phyloP scores from a whole-genome alignment of 257 asterid species.

The Solanum pinnatisectum region DNA sequence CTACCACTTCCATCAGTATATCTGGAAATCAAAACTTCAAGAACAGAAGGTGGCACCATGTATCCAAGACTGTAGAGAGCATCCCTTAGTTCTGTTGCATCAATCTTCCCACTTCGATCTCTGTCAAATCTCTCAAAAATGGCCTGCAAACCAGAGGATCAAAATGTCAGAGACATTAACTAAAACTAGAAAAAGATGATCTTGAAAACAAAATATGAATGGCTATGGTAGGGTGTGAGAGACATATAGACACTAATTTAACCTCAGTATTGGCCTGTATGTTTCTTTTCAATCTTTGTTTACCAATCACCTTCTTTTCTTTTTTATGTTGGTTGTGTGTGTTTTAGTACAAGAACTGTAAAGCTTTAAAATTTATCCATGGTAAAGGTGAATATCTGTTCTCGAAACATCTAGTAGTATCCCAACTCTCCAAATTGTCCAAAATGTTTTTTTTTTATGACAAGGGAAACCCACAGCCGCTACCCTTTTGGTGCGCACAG shows the following conservation, averaged over 20 bases:
- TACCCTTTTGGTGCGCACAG: no score
- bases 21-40: constrained; percentile 66
- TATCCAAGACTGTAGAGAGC: constrained; percentile 73
- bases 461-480: rapidly evolving
- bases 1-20: constrained; percentile 59
- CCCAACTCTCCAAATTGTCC: neutral
- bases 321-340: neutral
- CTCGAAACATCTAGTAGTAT: neutral
- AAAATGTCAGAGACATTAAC: neutral
- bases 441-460: no score
- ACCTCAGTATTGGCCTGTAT: neutral
- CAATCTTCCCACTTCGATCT: constrained; percentile 78
- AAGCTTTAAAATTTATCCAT: neutral
- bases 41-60: constrained; percentile 62
- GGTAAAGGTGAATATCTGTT: neutral
- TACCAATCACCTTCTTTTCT: neutral
- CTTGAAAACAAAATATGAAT: neutral
- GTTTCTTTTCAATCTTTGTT: neutral
- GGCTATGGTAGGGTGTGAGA: neutral
- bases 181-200: neutral
- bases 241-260: neutral
- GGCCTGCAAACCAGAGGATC: constrained; percentile 26
- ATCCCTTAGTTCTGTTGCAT: constrained; percentile 64
- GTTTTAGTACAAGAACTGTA: neutral
- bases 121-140: constrained; percentile 70